A percentile compares a stretch with the other conserved stretches of the same genome.
These are phyloP conservation scores for Penicillium griseofulvum DNA, from an alignment of 2,329 filamentous ascomycete genomes.

Conservation along the genomic window DNA sequence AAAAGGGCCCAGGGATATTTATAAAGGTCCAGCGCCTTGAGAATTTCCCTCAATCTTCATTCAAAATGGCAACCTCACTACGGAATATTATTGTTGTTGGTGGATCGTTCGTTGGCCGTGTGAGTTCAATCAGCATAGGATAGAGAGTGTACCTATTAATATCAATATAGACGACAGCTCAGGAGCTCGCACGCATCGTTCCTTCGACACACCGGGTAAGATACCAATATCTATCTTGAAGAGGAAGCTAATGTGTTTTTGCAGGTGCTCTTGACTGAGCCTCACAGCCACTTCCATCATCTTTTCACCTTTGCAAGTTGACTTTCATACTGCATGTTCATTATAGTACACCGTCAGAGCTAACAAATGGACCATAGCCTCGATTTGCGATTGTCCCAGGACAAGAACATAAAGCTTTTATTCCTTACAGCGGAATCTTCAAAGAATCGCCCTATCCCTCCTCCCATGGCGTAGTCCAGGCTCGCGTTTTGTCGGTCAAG, in stretches of 20 bases:
- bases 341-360: no score
- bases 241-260: background rate
- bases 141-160: conserved; percentile 4
- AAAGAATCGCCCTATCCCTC: conserved; percentile 20
- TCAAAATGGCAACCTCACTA: conserved; percentile 27
- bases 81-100: conserved; percentile 39
- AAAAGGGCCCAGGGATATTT: background rate
- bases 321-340: no score
- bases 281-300: conserved; percentile 39
- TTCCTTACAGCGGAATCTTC: conserved; percentile 35
- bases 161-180: conserved; percentile 28
- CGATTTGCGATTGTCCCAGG: conserved; percentile 35
- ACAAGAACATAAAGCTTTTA: conserved; percentile 40
- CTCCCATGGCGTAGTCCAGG: conserved; percentile 31
- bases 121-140: conserved; percentile 12
- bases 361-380: conserved; percentile 18
- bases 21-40: background rate
- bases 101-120: conserved; percentile 37
- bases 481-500: conserved; percentile 32
- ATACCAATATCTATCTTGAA: background rate
- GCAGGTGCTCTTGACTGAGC: conserved; percentile 34
- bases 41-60: background rate
- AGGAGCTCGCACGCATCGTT: conserved; percentile 35
- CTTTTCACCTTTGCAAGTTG: conserved; percentile 35
- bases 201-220: conserved; percentile 36